Evolutionary conservation across 2,329 filamentous ascomycete species (phyloP).

Genomic region (Talaromyces albobiverticillius): DNA sequence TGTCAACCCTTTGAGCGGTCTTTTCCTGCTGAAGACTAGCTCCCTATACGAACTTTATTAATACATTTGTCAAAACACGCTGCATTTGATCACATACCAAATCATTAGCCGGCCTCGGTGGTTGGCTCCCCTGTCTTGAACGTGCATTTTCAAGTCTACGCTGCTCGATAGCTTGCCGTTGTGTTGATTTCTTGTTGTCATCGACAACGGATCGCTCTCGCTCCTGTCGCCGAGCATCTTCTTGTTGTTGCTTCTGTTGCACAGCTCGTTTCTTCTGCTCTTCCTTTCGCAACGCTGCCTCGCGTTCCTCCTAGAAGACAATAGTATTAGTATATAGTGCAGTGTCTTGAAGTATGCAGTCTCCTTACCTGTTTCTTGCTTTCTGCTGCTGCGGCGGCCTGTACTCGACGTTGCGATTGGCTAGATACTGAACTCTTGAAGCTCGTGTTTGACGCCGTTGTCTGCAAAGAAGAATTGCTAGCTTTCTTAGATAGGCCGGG

Average conservation of each 20-base stretch:
- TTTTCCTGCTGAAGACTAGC: constrained; percentile 31
- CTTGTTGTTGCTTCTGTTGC: constrained; percentile 42
- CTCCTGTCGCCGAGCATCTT: constrained; percentile 59
- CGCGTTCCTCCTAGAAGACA: constrained; percentile 64
- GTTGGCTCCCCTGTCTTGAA: constrained; percentile 44
- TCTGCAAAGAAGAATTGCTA: constrained; percentile 64
- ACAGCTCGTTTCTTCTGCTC: constrained; percentile 76
- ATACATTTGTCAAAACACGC: background rate
- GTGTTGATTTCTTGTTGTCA: constrained; percentile 65
- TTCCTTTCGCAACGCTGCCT: constrained; percentile 67
- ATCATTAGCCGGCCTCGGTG: constrained; percentile 33
- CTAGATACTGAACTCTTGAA: constrained; percentile 64
- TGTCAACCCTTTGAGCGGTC: constrained; percentile 43
- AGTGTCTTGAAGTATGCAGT: constrained; percentile 4
- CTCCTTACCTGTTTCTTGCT: constrained; percentile 66
- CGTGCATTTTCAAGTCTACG: constrained; percentile 47
- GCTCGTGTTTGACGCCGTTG: constrained; percentile 51
- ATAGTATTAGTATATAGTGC: constrained; percentile 5
- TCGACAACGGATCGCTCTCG: constrained; percentile 48
- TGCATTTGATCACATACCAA: constrained; percentile 26
- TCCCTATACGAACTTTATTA: constrained; percentile 19
- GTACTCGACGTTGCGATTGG: constrained; percentile 64
- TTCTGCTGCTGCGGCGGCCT: constrained; percentile 63
- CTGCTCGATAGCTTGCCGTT: constrained; percentile 59
- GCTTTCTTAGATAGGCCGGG: constrained; percentile 58